Evolutionary conservation across 2,329 filamentous ascomycete species (phyloP).

Genomic region (Penicillium janthinellum): DNA sequence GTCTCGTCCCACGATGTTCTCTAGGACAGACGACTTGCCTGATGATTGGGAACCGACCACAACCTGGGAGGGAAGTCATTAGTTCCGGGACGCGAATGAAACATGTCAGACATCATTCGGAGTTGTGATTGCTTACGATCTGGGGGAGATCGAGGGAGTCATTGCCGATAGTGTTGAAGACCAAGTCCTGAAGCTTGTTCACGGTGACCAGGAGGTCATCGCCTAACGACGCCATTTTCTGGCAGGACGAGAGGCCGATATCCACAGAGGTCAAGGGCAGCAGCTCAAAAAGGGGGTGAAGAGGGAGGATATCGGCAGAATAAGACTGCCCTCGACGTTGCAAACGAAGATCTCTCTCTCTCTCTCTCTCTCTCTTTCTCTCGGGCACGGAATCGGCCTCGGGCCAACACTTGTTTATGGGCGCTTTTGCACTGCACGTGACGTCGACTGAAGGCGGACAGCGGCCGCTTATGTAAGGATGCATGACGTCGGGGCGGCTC

Average conservation of each 20-base stretch:
- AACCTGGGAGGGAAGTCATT: conserved; percentile 61
- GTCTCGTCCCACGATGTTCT: conserved; percentile 97
- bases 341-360: conserved; percentile 20
- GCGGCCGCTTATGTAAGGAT: conserved; percentile 10
- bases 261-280: conserved; percentile 1
- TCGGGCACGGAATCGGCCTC: conserved; percentile 15
- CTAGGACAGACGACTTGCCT: conserved; percentile 96
- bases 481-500: conserved; percentile 18
- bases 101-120: background rate
- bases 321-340: conserved; percentile 15
- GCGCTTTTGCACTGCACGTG: conserved; percentile 24
- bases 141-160: conserved; percentile 96
- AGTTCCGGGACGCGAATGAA: conserved; percentile 15
- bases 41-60: conserved; percentile 98
- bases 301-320: conserved; percentile 7
- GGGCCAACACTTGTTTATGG: conserved; percentile 24
- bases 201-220: conserved; percentile 94
- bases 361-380: conserved; percentile 6
- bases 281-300: background rate
- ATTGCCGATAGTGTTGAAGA: conserved; percentile 99
- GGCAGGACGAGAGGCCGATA: conserved; percentile 1
- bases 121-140: conserved; percentile 68
- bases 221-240: conserved; percentile 83
- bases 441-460: conserved; percentile 3
- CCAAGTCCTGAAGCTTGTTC: conserved; percentile 97